A percentile compares a stretch with the other conserved stretches of the same genome.
Conservation (phyloP, 306 rosid genomes). For the Cicer judaicum region DNA sequence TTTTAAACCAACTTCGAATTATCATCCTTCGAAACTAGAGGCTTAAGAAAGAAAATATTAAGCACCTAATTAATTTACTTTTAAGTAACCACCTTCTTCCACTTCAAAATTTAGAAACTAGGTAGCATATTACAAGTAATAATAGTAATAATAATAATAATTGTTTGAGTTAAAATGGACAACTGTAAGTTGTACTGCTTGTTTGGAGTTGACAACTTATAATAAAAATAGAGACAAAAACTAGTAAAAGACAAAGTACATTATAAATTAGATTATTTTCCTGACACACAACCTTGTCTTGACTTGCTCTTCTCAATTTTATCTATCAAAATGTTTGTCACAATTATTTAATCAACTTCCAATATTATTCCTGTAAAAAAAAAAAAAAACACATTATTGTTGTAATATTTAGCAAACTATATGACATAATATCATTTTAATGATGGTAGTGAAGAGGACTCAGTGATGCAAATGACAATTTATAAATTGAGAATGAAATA, state of each 20-base stretch:
- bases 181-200: constrained; percentile 35
- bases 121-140: too few relatives aligned
- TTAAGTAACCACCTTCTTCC: too few relatives aligned
- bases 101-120: too few relatives aligned
- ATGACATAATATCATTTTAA: constrained; percentile 3
- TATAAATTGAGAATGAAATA: constrained; percentile 29
- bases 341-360: constrained; percentile 2
- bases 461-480: constrained; percentile 21
- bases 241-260: constrained; percentile 46
- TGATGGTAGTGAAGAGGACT: constrained; percentile 36
- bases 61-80: too few relatives aligned
- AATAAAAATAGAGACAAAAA: constrained; percentile 41
- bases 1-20: too few relatives aligned
- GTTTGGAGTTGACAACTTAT: constrained; percentile 43
- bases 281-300: constrained; percentile 47
- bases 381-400: too few relatives aligned
- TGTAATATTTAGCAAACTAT: constrained; percentile 2
- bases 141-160: too few relatives aligned
- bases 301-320: constrained; percentile 43
- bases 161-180: neutral
- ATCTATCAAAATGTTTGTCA: constrained; percentile 20
- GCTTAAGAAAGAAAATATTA: too few relatives aligned
- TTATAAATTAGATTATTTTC: constrained; percentile 43
- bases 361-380: neutral
- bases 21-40: too few relatives aligned